Percentiles rank a stretch among this genome's conserved stretches.
Evolutionary conservation across 2,329 filamentous ascomycete species (phyloP).

Genomic region (Fusarium nygamai): DNA sequence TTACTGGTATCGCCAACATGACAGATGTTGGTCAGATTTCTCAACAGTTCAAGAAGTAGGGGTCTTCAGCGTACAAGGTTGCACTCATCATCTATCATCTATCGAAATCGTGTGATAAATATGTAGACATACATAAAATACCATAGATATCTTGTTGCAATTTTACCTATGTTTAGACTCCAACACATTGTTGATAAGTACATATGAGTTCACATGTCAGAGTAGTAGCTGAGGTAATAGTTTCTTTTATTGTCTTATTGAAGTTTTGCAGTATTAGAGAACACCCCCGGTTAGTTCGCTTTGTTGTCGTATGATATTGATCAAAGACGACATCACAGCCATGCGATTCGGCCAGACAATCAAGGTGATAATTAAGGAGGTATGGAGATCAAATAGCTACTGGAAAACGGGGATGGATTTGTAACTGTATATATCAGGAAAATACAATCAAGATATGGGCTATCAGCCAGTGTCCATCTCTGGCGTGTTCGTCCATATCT

Average conservation of each 20-base stretch:
- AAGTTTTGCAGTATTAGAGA: neutral
- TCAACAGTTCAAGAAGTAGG: neutral
- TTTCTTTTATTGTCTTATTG: neutral
- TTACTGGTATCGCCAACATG: neutral
- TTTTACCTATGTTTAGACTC: neutral
- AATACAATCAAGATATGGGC: neutral
- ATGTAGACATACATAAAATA: neutral
- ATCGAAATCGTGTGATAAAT: neutral
- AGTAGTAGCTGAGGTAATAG: neutral
- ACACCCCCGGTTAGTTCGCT: neutral
- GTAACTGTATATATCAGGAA: neutral
- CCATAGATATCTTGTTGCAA: neutral
- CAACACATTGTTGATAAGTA: neutral
- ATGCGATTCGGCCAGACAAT: too few relatives aligned
- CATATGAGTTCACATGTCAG: neutral
- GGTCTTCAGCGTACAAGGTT: too few relatives aligned
- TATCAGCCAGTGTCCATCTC: neutral
- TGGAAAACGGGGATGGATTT: rapidly evolving
- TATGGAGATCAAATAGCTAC: neutral
- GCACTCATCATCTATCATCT: neutral
- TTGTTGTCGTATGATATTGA: neutral
- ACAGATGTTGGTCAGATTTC: neutral
- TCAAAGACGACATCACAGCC: neutral
- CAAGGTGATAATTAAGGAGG: neutral
- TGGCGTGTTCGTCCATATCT: too few relatives aligned